Evolutionary conservation across 148 eudicot species (phyloP).

Genomic region (Pouteria glomerata): DNA sequence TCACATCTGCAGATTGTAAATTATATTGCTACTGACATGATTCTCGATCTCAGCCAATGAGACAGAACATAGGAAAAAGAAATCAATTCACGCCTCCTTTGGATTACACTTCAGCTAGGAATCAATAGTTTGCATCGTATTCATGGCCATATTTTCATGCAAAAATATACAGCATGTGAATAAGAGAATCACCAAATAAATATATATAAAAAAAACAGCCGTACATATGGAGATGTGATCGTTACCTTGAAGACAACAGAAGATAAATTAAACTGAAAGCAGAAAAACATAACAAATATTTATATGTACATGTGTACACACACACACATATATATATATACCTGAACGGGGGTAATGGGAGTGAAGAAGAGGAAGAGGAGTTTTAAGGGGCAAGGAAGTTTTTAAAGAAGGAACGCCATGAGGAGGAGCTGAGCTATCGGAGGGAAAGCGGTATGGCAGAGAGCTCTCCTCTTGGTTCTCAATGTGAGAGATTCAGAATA

Average conservation of each 20-base stretch:
- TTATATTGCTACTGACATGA: too few relatives aligned
- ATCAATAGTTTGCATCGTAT: too few relatives aligned
- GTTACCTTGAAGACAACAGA: neutral
- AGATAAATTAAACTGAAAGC: neutral
- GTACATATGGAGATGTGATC: neutral
- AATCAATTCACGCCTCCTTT: too few relatives aligned
- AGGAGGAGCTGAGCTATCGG: neutral
- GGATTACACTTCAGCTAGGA: too few relatives aligned
- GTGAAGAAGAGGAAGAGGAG: neutral
- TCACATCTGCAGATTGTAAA: too few relatives aligned
- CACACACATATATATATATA: neutral
- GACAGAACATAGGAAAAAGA: too few relatives aligned
- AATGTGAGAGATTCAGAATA: slow-evolving; percentile 6
- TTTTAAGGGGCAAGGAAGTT: neutral
- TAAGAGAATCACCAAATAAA: too few relatives aligned
- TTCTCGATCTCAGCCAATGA: too few relatives aligned
- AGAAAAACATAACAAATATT: neutral
- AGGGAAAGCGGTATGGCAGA: neutral
- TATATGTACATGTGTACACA: neutral
- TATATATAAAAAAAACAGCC: neutral
- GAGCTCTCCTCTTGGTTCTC: neutral
- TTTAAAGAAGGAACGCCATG: slow-evolving; percentile 4
- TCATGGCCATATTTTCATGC: too few relatives aligned
- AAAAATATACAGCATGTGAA: too few relatives aligned
- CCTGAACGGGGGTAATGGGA: neutral